These are phyloP conservation scores for Magnaporthales sp. DNA, from an alignment of 2,329 filamentous ascomycete species.

Conservation along the genomic window DNA sequence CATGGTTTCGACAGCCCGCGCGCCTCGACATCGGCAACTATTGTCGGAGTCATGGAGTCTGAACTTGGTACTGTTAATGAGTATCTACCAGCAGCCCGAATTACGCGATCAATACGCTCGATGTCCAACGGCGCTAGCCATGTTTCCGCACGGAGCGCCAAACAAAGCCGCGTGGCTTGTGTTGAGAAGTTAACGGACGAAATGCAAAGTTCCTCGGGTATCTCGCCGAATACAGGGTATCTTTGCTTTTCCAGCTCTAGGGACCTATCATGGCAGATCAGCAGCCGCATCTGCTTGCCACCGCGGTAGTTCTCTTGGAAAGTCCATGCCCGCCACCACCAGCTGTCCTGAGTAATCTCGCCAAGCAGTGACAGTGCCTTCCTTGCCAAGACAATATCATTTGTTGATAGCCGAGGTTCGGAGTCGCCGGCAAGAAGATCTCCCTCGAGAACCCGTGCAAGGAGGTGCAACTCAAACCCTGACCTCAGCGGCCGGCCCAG, in stretches of 20 bases:
- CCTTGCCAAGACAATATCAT: conserved; percentile 5
- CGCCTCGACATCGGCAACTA: conserved; percentile 16
- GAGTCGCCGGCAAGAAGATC: conserved; percentile 9
- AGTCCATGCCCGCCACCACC: conserved; percentile 24
- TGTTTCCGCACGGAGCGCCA: neutral
- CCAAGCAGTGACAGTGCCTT: conserved; percentile 14
- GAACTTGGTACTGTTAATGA: conserved; percentile 12
- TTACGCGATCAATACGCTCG: conserved; percentile 11
- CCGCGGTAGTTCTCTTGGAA: conserved; percentile 25
- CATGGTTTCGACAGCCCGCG: conserved; percentile 14
- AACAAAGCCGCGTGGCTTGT: neutral
- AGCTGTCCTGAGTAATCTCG: conserved; percentile 17
- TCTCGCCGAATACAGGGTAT: neutral
- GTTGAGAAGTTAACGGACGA: neutral
- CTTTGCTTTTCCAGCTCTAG: conserved; percentile 13
- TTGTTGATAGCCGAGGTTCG: neutral
- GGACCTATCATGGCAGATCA: conserved; percentile 15
- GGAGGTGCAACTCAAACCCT: conserved; percentile 10
- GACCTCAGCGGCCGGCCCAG: conserved; percentile 11
- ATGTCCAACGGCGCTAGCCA: neutral
- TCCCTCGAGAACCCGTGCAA: conserved; percentile 12
- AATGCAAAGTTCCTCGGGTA: conserved; percentile 1
- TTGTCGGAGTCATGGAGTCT: conserved; percentile 16
- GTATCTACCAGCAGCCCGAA: conserved; percentile 18
- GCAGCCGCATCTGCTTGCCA: conserved; percentile 17